Base-by-base conservation (phyloP, 805 yeast species). In the Lipomyces yamadae region DNA sequence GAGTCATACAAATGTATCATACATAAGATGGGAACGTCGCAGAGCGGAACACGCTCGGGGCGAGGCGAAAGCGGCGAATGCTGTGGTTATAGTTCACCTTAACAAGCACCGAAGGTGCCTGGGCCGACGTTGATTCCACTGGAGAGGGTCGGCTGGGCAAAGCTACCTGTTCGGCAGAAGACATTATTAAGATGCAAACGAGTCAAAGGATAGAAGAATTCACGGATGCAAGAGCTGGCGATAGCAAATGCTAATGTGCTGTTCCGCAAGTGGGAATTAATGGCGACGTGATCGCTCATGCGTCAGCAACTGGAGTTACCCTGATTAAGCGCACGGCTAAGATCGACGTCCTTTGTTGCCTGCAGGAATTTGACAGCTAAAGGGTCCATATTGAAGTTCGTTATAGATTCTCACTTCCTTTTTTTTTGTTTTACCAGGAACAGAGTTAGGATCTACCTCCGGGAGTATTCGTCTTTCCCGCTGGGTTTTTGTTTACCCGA, bases 1-100 rank as follows among this genome's bases (percentile, higher is more conserved):
- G 3, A 37, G 6, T 13, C 4, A 56, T 64, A 10, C 15, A 50
- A 65, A 60, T n/a, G 34, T 32, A 18, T 10, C 60, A 11, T 62
- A 62, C 42, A 67, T 42, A 58, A 29, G n/a, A 33, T 32, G 61
- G 37, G 39, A 58, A 58, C 13, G 61, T 33, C 37, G 54, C 24
- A 10, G 37, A 30, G 7, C 55, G 54, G 33, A 58, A 58, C 35
- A 48, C 61, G 15, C 37, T 8, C 5, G 54, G 42, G 5, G 52
- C 62, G 4, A 68, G 58, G 50, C 55, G 60, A 61, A 68, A 62
- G 18, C 71, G 60, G 13, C 71, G 65, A 18, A 69, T 63, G 8
- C 53, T n/a, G 11, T 61, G 60, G 6, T 29, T 30, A 54, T 67
- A 68, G 33, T 61, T 52, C 42, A 68, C 64, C 52, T 68, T 68